Base-by-base conservation (phyloP, 2,329 filamentous ascomycete species). In the Rutstroemia sp. region DNA sequence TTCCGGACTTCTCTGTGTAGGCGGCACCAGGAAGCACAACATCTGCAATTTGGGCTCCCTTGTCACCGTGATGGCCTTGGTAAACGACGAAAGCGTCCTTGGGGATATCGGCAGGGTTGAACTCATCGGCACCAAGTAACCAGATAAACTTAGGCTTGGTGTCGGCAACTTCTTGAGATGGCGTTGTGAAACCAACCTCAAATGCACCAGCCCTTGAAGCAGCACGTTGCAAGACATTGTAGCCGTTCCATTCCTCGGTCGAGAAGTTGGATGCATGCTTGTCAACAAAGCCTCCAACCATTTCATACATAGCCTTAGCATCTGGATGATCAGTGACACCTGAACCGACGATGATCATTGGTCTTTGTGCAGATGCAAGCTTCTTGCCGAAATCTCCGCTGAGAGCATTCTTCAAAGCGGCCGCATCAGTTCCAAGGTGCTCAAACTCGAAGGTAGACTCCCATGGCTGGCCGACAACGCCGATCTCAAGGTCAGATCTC, bases 11-110 rank as follows among this genome's bases (percentile, higher is more conserved):
- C 78, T 99, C 94, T 23, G 92, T 97, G 77, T 96, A 99, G 12
- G 94, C 91, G 51, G 91, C 91, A 64, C 91, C 92, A 27, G 94
- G 94, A 19, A 99, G 88, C 64, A 99, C 82, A 57, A 99, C 83
- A 68, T 99, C 92, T 49, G 94, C 94, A 60, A 96, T 83, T 74
- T 95, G 87, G 55, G 94, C 94, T 62, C 92, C 94, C 53, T 83
- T 83, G 76, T 99, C 94, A 74, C 94, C 94, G 73, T 99, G 94
- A 73, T 99, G 94, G 63, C 94, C 94, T 75, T 99, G 94, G 78
- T 99, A 99, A 67, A 99, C 83, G 60, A 99, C 86, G 70, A 97
- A 99, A 12, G 94, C 92, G 64, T 94, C 88, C 79, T 94, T 95
- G 67, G 94, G 94, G 57, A 99, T 89, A 65, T 96, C 91, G 58